Percentiles rank a stretch among this genome's conserved stretches.
Conservation (phyloP, 208 protist genomes). For the Trypanosoma lewisi region DNA sequence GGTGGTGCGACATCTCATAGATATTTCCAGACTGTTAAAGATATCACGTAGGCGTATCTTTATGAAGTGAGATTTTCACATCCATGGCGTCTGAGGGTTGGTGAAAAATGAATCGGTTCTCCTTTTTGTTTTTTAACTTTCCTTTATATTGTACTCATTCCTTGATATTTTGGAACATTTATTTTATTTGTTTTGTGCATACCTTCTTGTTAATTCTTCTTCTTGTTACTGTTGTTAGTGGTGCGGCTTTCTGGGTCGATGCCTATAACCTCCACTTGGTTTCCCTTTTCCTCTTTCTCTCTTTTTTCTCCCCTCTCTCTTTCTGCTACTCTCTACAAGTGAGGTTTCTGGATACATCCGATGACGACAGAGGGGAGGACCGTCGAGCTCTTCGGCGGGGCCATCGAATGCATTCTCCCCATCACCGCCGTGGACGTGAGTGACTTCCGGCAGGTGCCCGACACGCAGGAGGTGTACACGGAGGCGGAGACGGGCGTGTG, state of each 20-base stretch:
- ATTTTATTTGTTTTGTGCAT: too few species aligned
- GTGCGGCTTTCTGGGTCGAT: too few species aligned
- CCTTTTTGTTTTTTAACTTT: constrained; percentile 7
- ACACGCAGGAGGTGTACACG: constrained; percentile 74
- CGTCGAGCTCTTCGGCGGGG: constrained; percentile 68
- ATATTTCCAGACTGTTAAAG: constrained; percentile 59
- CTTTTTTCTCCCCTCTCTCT: too few species aligned
- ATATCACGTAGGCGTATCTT: constrained; percentile 51
- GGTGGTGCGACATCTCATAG: constrained; percentile 47
- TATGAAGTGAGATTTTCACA: constrained; percentile 6
- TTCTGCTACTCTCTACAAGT: too few species aligned
- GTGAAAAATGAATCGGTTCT: background rate
- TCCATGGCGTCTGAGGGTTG: background rate
- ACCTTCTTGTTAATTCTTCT: constrained; percentile 2
- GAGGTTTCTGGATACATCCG: too few species aligned
- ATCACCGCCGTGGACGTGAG: constrained; percentile 48
- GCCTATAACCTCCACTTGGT: too few species aligned
- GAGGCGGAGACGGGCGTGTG: constrained; percentile 52
- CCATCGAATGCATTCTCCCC: constrained; percentile 49
- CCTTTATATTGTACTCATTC: background rate
- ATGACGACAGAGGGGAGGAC: constrained; percentile 1
- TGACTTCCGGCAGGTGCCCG: constrained; percentile 69
- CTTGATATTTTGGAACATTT: too few species aligned
- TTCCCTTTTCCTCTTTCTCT: too few species aligned
- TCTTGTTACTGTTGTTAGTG: background rate